Conservation (phyloP, 179 eudicot genomes). For the Spinacia oleracea region DNA sequence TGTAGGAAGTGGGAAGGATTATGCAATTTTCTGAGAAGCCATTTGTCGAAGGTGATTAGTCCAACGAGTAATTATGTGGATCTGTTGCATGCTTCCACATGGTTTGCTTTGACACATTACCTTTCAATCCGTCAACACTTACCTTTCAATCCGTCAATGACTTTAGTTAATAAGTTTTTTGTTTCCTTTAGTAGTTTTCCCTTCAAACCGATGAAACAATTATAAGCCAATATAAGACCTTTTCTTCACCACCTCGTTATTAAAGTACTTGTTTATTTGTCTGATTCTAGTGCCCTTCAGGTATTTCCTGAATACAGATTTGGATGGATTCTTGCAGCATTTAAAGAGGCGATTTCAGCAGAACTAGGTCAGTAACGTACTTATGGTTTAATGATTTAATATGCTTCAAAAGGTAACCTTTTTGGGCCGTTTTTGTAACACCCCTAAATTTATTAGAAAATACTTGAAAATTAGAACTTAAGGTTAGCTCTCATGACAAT, state of each 20-base stretch:
- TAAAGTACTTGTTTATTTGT: background rate
- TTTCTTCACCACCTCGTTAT: background rate
- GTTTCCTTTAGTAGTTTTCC: background rate
- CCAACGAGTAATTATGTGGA: background rate
- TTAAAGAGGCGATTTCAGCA: constrained; percentile 57
- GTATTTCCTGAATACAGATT: constrained; percentile 89
- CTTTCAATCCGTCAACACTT: background rate
- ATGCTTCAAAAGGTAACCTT: background rate
- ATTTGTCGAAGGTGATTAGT: background rate
- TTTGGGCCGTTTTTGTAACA: too few species aligned
- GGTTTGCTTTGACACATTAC: background rate
- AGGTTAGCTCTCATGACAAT: too few species aligned
- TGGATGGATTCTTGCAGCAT: constrained; percentile 76
- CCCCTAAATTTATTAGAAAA: too few species aligned
- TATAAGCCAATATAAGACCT: background rate
- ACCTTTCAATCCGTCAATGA: too few species aligned
- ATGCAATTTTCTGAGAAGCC: background rate
- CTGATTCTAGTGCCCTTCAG: constrained; percentile 38
- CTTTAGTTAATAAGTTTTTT: background rate
- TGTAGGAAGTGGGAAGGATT: background rate
- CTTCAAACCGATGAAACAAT: background rate
- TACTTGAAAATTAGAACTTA: too few species aligned
- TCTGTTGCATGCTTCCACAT: background rate
- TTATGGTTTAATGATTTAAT: constrained; percentile 1
- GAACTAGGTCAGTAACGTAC: constrained; percentile 77